Evolutionary conservation across 306 rosid genomes (phyloP).

Genomic region (Calophaca sinica): DNA sequence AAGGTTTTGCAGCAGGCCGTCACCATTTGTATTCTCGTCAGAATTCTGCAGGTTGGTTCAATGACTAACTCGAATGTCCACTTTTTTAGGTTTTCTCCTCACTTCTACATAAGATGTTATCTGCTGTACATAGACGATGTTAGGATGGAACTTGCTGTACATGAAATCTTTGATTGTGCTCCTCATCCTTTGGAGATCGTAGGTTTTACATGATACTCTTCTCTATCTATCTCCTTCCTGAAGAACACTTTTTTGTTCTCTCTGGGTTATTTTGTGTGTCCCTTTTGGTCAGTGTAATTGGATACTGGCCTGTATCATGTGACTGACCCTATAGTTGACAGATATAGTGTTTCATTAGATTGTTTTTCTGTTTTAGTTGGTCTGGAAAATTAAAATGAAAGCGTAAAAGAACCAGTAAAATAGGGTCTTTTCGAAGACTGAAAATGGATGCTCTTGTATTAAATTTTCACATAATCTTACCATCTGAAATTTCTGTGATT

Average conservation of each 20-base stretch:
- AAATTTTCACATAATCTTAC: background rate
- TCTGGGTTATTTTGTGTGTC: background rate
- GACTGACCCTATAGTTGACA: background rate
- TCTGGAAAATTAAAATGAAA: too few species aligned
- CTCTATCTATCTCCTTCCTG: background rate
- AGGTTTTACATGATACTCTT: constrained; percentile 3
- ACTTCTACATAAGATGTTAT: background rate
- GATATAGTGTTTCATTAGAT: constrained; percentile 2
- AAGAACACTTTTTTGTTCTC: background rate
- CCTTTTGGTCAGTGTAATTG: background rate
- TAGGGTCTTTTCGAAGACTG: too few species aligned
- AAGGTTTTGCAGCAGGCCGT: constrained; percentile 59
- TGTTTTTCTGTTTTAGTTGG: background rate
- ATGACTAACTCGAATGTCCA: constrained; percentile 44
- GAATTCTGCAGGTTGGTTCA: constrained; percentile 65
- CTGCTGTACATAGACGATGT: constrained; percentile 23
- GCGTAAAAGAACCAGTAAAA: too few species aligned
- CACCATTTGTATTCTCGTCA: constrained; percentile 47
- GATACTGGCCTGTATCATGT: background rate
- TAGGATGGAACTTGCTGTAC: constrained; percentile 13
- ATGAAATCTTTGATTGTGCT: background rate
- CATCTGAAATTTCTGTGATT: too few species aligned
- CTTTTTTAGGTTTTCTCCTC: background rate
- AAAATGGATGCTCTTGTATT: background rate
- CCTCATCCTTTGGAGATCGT: background rate